Evolutionary conservation across 2,329 filamentous ascomycete species (phyloP).

Genomic region (Sporothrix schenckii): DNA sequence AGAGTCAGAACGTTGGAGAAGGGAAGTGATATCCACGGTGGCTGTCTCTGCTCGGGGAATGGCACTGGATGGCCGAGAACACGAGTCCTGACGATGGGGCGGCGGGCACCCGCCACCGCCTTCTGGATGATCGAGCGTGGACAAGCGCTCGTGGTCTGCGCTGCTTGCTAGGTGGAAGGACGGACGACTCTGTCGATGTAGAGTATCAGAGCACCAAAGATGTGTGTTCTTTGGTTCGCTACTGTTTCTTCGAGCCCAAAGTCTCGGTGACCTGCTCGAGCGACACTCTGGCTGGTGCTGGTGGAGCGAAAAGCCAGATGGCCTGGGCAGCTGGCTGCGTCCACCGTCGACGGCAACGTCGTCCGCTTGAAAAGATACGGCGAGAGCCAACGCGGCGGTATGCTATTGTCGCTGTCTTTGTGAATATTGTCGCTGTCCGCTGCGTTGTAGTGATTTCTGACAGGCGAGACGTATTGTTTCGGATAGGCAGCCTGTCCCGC

Average conservation of each 20-base stretch:
- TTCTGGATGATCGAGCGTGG: neutral
- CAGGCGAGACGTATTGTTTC: neutral
- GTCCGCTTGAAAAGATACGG: slow-evolving; percentile 30
- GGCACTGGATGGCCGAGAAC: slow-evolving; percentile 41
- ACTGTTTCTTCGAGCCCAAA: slow-evolving; percentile 9
- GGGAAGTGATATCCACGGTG: slow-evolving; percentile 93
- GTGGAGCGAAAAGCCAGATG: slow-evolving; percentile 7
- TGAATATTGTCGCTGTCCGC: neutral
- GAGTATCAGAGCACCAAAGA: neutral
- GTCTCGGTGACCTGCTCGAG: slow-evolving; percentile 5
- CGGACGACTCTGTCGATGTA: neutral
- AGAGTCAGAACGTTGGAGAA: slow-evolving; percentile 77
- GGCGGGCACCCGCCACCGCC: slow-evolving; percentile 28
- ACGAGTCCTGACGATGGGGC: slow-evolving; percentile 2
- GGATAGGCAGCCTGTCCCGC: neutral
- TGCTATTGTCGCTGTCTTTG: neutral
- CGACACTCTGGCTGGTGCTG: slow-evolving; percentile 15
- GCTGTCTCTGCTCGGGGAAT: slow-evolving; percentile 52
- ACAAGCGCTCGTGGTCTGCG: neutral
- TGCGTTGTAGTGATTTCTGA: neutral
- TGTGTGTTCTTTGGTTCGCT: neutral
- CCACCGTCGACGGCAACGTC: slow-evolving; percentile 32
- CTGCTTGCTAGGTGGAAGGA: neutral
- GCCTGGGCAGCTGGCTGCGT: slow-evolving; percentile 15
- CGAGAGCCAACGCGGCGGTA: slow-evolving; percentile 35